Evolutionary conservation across 2,329 filamentous ascomycete genomes (phyloP), one percentile per base, ranked within the genome.

Genomic region (Mycosphaerella arachidis): DNA sequence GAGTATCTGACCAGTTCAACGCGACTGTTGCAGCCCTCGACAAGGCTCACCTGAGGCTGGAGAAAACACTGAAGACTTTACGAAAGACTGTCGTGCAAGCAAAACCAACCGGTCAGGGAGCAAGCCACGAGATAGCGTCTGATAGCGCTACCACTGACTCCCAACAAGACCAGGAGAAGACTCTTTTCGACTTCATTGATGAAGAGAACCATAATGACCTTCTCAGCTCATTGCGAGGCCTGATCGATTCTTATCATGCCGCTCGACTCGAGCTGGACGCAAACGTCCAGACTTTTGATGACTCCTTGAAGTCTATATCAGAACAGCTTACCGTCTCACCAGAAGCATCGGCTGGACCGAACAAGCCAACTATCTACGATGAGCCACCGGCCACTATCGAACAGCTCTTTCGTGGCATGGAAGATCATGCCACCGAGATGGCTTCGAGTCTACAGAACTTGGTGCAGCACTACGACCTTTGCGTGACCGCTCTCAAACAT

Each of bases 381-480:
- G 64, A 67, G 16, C 61, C 60, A 43, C 58, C 67, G 58, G 56
- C 60, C 43, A 55, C 67, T 57, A 77, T 83, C 48, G 77, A 80
- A 0, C 67, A 70, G 9, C 71, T 82, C 43, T 82, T 82, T 63
- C 76, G 76, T 55, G 71, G 74, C 2, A 81, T 96, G 37, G 86
- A 92, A 64, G 81, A 81, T 13, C 86, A 93, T 66, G 92, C 92
- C 0, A 86, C 90, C 63, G 86, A 87, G 68, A 93, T 95, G 86
- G 93, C 92, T 5, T 82, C 87, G 59, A 82, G 91, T 5, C 83
- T 97, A 1, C 84, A 91, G 58, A 91, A 89, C 0, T 79, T 97
- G 4, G 92, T 91, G 7, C 85, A 84, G 29, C 93, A 97, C 75
- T 97, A 96, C 72, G 93, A 97, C 73, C 85, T 96, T 65, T 97